These are phyloP conservation scores for Trichoderma sp. DNA, from an alignment of 2,329 filamentous ascomycete genomes.

Conservation along the genomic window DNA sequence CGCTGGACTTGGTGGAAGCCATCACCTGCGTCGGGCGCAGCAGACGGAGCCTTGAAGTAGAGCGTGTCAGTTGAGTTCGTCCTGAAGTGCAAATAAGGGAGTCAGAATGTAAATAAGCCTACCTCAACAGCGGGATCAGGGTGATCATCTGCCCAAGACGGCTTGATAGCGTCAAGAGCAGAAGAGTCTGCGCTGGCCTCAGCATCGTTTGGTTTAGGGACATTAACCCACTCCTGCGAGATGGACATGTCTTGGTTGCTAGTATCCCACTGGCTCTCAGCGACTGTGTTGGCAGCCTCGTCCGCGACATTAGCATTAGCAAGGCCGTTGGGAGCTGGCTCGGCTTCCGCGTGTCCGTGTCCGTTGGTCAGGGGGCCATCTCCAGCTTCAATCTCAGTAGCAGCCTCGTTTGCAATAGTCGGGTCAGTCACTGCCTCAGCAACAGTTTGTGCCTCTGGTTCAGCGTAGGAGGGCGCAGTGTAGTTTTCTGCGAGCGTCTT, in stretches of 20 bases:
- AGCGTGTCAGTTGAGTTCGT: constrained; percentile 17
- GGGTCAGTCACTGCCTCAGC: constrained; percentile 60
- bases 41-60: constrained; percentile 41
- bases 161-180: constrained; percentile 54
- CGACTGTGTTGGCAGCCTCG: constrained; percentile 62
- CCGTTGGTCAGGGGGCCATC: constrained; percentile 49
- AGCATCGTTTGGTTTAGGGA: constrained; percentile 72
- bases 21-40: constrained; percentile 55
- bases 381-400: constrained; percentile 67
- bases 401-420: constrained; percentile 66
- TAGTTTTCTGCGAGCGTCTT: constrained; percentile 57
- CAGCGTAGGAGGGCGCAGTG: constrained; percentile 47
- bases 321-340: constrained; percentile 47
- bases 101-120: constrained; percentile 32
- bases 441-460: constrained; percentile 41
- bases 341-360: constrained; percentile 43
- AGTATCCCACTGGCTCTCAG: constrained; percentile 68
- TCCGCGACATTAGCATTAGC: constrained; percentile 58
- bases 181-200: constrained; percentile 56
- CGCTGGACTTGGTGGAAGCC: constrained; percentile 75
- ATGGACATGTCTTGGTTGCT: constrained; percentile 46
- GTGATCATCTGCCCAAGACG: constrained; percentile 84
- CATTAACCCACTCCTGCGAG: constrained; percentile 72
- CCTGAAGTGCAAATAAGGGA: background rate
- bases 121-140: constrained; percentile 57